phyloP scores from a whole-genome alignment of 495 filamentous ascomycete species.

The Neurospora hispaniola region DNA sequence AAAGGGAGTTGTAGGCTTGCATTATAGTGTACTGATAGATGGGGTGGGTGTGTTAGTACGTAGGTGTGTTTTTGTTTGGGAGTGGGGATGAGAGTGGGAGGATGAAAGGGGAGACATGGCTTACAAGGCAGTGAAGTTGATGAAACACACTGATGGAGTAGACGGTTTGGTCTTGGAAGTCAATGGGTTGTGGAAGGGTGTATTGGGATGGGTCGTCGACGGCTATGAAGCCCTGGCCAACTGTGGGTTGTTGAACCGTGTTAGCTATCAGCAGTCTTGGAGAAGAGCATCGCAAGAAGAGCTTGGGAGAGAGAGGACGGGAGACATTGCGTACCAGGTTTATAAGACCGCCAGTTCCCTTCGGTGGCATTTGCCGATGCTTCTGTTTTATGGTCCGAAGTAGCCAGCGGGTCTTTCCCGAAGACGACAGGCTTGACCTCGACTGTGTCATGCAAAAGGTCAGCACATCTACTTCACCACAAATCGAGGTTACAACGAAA shows the following conservation, averaged over 20 bases:
- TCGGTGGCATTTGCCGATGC: conserved; percentile 4
- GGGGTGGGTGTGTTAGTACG: not conserved
- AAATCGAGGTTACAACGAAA: not conserved
- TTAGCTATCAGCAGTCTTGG: not conserved
- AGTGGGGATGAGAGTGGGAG: not conserved
- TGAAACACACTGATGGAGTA: conserved; percentile 8
- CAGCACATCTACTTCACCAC: not conserved
- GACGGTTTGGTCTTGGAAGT: not conserved
- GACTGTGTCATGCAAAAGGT: not conserved
- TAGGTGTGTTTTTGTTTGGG: not conserved
- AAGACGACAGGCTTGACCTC: not conserved
- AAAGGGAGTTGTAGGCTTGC: not conserved
- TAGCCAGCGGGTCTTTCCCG: not conserved
- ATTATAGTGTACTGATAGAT: not conserved
- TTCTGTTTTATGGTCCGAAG: conserved; percentile 4
- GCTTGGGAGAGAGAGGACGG: not conserved
- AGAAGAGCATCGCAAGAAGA: not conserved
- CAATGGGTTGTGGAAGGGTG: conserved; percentile 3
- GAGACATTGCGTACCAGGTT: not conserved
- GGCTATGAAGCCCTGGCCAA: not conserved
- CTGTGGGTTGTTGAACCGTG: not conserved
- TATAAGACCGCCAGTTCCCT: not conserved
- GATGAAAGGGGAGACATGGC: not conserved
- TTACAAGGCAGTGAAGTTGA: conserved; percentile 5
- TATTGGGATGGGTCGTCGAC: not conserved